Base-by-base conservation (phyloP, 139 green algal genomes). In the Chlamydomonas sp. region DNA sequence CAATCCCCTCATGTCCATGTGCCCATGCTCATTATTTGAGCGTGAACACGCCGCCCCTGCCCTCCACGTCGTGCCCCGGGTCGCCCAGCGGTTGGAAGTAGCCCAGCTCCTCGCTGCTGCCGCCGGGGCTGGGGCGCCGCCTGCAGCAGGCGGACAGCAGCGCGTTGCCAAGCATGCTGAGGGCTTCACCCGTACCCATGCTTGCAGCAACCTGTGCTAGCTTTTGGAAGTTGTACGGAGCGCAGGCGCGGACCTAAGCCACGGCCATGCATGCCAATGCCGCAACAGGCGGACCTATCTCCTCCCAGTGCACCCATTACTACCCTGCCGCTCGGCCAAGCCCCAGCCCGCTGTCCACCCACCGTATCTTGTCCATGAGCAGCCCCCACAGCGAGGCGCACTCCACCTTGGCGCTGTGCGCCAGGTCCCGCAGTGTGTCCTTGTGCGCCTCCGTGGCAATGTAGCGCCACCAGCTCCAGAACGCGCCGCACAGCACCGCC, bases 21-120 rank as follows among this genome's bases (percentile, higher is more conserved):
- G 31, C 31, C 31, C 31, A 49, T 49, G 31, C 31, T 49, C 31
- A 49, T 20, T 87, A 84, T 57, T 87, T 90, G 79, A 87, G 86
- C 72, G 79, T 87, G 69, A 90, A 89, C 66, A 89, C 74, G 77
- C 80, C 80, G 6, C 68, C 77, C 3, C 66, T 77, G 14, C 82
- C 82, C 72, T 87, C 82, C 82, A 87, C 73, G 61, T 87, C 82
- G 72, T 89, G 69, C 14, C 83, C 80, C 5, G 63, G 63, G 60
- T 89, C 89, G 7, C 80, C 79, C 61, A 94, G 68, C 15, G 92
- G 92, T 90, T 94, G 92, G 90, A 94, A 94, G 86, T 93, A 93
- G 58, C 90, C 90, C 78, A 94, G 62, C 80, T 94, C 88, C 62
- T 91, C 88, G 59, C 68, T 80, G 5, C 18, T 63, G 69, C 71